Evolutionary conservation across 2,329 filamentous ascomycete genomes (phyloP).

Genomic region (Curvularia sp.): DNA sequence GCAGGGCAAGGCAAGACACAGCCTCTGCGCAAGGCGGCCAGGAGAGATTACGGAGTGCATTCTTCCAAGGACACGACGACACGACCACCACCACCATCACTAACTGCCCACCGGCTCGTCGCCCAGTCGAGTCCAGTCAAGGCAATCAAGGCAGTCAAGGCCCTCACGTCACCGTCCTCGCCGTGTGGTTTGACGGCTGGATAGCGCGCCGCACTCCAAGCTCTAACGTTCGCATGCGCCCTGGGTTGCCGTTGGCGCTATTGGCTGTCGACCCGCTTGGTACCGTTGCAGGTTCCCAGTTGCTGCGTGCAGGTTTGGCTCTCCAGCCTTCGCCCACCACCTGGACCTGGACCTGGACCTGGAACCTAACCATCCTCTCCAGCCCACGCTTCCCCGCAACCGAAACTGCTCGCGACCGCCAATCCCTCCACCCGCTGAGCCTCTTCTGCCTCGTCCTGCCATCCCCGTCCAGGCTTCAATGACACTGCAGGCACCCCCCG

Average conservation of each 20-base stretch:
- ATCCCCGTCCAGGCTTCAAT: conserved; percentile 30
- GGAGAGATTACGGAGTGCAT: no score
- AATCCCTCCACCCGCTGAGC: conserved; percentile 17
- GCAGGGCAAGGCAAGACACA: conserved; percentile 3
- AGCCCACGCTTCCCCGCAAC: conserved; percentile 25
- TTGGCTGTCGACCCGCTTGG: conserved; percentile 25
- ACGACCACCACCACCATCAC: no score
- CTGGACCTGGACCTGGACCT: no score
- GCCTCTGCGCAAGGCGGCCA: neutral
- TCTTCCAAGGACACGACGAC: no score
- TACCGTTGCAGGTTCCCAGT: conserved; percentile 5
- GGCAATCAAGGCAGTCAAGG: no score
- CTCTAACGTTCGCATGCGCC: conserved; percentile 22
- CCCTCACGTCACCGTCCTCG: neutral
- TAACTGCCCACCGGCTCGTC: neutral
- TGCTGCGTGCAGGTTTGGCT: conserved; percentile 7
- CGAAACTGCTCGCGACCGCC: conserved; percentile 17
- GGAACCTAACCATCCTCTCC: conserved; percentile 4
- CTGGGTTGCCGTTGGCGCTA: conserved; percentile 13
- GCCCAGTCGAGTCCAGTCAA: no score
- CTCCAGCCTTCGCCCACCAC: conserved; percentile 13
- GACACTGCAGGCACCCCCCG: conserved; percentile 38
- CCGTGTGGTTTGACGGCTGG: conserved; percentile 7
- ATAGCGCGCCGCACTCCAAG: conserved; percentile 18
- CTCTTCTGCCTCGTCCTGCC: conserved; percentile 12